phyloP scores from a whole-genome alignment of 2,329 filamentous ascomycete species.

The Botrytis squamosa region DNA sequence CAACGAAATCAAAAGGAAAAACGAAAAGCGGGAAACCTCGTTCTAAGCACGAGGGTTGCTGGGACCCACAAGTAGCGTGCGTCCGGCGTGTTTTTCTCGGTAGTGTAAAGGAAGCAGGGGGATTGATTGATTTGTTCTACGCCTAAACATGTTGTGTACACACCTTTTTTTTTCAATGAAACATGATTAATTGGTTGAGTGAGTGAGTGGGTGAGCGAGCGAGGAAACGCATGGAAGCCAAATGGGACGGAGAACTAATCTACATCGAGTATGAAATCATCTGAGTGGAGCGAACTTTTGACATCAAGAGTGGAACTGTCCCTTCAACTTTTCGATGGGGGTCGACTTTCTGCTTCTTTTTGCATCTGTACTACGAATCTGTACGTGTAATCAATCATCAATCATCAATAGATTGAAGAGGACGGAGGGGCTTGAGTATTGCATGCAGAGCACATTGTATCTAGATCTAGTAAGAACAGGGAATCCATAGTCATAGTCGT shows the following conservation, averaged over 20 bases:
- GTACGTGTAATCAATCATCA: neutral
- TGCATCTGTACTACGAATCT: neutral
- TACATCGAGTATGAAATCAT: neutral
- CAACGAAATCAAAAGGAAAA: neutral
- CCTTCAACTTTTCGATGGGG: neutral
- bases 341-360: neutral
- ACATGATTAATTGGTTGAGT: neutral
- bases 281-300: neutral
- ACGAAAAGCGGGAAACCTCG: neutral
- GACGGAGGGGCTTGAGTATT: neutral
- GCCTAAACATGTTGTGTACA: neutral
- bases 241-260: neutral
- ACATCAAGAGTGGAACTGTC: slow-evolving; percentile 2
- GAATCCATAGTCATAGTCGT: no score
- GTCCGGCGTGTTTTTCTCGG: slow-evolving; percentile 8
- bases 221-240: neutral
- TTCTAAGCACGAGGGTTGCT: neutral
- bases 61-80: slow-evolving; percentile 8
- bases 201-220: neutral
- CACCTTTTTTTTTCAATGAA: neutral
- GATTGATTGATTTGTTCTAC: neutral
- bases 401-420: neutral
- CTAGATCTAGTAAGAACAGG: neutral
- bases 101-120: slow-evolving; percentile 6
- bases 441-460: neutral